phyloP scores from a whole-genome alignment of 495 filamentous ascomycete species.

The Trichoderma virens region DNA sequence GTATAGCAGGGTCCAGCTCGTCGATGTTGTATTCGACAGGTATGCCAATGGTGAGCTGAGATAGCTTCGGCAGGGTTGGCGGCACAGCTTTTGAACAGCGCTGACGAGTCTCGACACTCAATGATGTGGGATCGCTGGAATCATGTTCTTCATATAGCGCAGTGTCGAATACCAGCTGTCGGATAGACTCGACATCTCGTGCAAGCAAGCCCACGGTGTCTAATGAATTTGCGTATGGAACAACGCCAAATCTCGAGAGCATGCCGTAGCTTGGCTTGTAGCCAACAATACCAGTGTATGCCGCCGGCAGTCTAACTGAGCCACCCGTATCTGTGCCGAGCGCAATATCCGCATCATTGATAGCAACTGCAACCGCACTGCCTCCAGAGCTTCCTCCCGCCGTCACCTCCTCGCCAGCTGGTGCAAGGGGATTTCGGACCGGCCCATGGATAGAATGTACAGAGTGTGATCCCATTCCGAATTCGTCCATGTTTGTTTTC shows the following conservation, averaged over 20 bases:
- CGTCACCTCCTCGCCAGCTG: slow-evolving; percentile 40
- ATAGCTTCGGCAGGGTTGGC: slow-evolving; percentile 18
- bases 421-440: slow-evolving; percentile 42
- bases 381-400: slow-evolving; percentile 92
- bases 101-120: slow-evolving; percentile 47
- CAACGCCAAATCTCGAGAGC: slow-evolving; percentile 76
- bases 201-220: slow-evolving; percentile 87
- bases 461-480: slow-evolving; percentile 95
- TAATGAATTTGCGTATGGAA: slow-evolving; percentile 91
- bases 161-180: slow-evolving; percentile 46
- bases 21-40: slow-evolving; percentile 82
- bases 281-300: slow-evolving; percentile 79
- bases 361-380: slow-evolving; percentile 78
- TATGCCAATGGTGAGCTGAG: slow-evolving; percentile 55
- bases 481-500: slow-evolving; percentile 94
- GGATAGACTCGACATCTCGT: slow-evolving; percentile 37
- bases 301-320: slow-evolving; percentile 83
- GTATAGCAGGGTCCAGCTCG: slow-evolving; percentile 61
- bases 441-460: slow-evolving; percentile 63
- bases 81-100: slow-evolving; percentile 38
- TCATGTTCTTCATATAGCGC: slow-evolving; percentile 50
- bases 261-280: slow-evolving; percentile 77
- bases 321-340: slow-evolving; percentile 94
- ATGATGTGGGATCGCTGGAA: slow-evolving; percentile 66
- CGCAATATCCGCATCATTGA: slow-evolving; percentile 62